A percentile compares a stretch with the other conserved stretches of the same genome.
Evolutionary conservation across 192 early-diverging fungal species (phyloP).

Genomic region (Entomortierella parvispora): DNA sequence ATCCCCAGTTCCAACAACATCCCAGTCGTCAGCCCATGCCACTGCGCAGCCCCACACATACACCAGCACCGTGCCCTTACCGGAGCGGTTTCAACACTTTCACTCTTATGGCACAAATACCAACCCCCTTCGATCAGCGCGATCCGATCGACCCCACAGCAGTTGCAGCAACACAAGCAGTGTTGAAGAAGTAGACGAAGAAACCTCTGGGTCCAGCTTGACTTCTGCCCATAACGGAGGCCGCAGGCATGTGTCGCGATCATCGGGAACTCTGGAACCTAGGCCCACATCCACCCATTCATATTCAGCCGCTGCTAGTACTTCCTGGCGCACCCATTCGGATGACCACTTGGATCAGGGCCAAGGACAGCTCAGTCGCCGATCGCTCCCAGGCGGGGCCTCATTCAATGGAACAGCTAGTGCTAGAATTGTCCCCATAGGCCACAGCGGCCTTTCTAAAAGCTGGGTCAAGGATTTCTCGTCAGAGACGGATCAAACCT

Average conservation of each 20-base stretch:
- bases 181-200: slow-evolving; percentile 44
- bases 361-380: slow-evolving; percentile 10
- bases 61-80: slow-evolving; percentile 27
- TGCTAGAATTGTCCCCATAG: slow-evolving; percentile 23
- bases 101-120: slow-evolving; percentile 19
- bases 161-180: slow-evolving; percentile 44
- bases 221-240: slow-evolving; percentile 16
- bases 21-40: slow-evolving; percentile 37
- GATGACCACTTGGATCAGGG: slow-evolving; percentile 27
- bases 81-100: slow-evolving; percentile 48
- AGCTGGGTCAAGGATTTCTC: slow-evolving; percentile 29
- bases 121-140: slow-evolving; percentile 3
- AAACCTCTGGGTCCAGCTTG: slow-evolving; percentile 24
- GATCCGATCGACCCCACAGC: slow-evolving; percentile 34
- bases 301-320: not conserved
- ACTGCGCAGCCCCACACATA: slow-evolving; percentile 26
- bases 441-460: slow-evolving; percentile 31
- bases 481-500: not conserved
- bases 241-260: slow-evolving; percentile 9
- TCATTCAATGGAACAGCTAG: slow-evolving; percentile 30
- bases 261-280: not conserved
- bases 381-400: slow-evolving; percentile 6
- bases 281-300: slow-evolving; percentile 21
- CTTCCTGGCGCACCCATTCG: slow-evolving; percentile 10
- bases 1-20: slow-evolving; percentile 37